A percentile compares a stretch with the other conserved stretches of the same genome.
Conservation (phyloP, 1,284 basidiomycete genomes). For the Puccinia hordei region DNA sequence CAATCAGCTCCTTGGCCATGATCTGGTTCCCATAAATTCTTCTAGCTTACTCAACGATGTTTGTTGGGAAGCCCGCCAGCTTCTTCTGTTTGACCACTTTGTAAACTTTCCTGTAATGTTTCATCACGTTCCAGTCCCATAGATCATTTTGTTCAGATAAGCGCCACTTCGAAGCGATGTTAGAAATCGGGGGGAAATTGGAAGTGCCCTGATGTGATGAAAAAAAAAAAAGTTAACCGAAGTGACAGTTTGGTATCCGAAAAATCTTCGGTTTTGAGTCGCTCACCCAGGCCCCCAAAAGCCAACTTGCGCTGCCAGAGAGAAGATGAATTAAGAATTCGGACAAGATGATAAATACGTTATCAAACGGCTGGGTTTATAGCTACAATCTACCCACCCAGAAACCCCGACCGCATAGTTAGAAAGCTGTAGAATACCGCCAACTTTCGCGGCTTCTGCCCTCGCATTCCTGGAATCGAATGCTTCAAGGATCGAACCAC, state of each 20-base stretch:
- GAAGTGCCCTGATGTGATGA: conserved; percentile 30
- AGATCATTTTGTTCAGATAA: conserved; percentile 34
- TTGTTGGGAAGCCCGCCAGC: conserved; percentile 34
- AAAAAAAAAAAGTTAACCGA: neutral
- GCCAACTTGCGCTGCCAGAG: conserved; percentile 39
- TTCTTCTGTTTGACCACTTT: conserved; percentile 42
- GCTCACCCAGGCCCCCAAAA: conserved; percentile 41
- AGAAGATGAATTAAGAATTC: conserved; percentile 1
- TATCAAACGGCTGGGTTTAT: neutral
- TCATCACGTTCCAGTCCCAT: conserved; percentile 26
- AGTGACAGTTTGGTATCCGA: neutral
- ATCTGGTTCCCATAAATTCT: neutral
- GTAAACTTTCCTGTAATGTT: conserved; percentile 28
- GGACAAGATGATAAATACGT: neutral
- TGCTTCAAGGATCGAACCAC: conserved; percentile 41
- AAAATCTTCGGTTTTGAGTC: neutral
- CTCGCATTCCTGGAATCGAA: conserved; percentile 35
- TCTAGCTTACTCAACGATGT: conserved; percentile 34
- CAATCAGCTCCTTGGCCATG: neutral
- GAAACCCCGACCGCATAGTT: conserved; percentile 34
- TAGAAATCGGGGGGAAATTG: conserved; percentile 26
- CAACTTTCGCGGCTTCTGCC: conserved; percentile 12
- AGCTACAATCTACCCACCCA: conserved; percentile 5
- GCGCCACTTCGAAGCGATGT: conserved; percentile 24
- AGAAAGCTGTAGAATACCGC: conserved; percentile 36